Percentiles rank a stretch among this genome's conserved stretches.
Evolutionary conservation across 2,329 filamentous ascomycete genomes (phyloP).

Genomic region (Teratosphaeria pseudoeucalypti): DNA sequence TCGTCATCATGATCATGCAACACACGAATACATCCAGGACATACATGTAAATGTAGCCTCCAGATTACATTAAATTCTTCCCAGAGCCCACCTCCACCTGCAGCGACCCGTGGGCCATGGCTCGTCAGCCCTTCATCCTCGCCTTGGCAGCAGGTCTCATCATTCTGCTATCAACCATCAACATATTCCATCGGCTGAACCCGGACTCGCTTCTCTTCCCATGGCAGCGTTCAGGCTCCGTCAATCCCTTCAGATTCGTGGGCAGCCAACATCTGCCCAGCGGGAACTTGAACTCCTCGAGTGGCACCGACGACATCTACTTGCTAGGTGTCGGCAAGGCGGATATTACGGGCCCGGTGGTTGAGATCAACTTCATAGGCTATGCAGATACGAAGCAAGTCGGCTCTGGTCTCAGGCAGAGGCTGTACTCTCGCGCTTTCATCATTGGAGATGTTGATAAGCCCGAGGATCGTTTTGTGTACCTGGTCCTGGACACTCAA

Average conservation of each 20-base stretch:
- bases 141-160: slow-evolving; percentile 11
- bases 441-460: slow-evolving; percentile 62
- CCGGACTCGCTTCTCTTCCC: background rate
- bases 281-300: background rate
- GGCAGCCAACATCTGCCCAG: background rate
- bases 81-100: background rate
- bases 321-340: slow-evolving; percentile 60
- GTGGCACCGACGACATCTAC: slow-evolving; percentile 31
- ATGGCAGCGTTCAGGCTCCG: background rate
- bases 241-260: background rate
- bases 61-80: background rate
- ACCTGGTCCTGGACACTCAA: slow-evolving; percentile 77
- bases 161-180: slow-evolving; percentile 10
- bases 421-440: slow-evolving; percentile 81
- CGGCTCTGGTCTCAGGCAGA: slow-evolving; percentile 75
- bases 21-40: background rate
- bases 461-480: slow-evolving; percentile 65
- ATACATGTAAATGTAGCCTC: too few relatives aligned
- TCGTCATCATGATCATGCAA: background rate
- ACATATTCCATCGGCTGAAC: slow-evolving; percentile 6
- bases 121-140: slow-evolving; percentile 6
- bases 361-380: slow-evolving; percentile 84
- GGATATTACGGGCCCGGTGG: slow-evolving; percentile 70
- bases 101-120: slow-evolving; percentile 1
- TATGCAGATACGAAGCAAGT: slow-evolving; percentile 79